These are phyloP conservation scores for Tirmania nivea DNA, from an alignment of 495 filamentous ascomycete genomes.

Conservation along the genomic window DNA sequence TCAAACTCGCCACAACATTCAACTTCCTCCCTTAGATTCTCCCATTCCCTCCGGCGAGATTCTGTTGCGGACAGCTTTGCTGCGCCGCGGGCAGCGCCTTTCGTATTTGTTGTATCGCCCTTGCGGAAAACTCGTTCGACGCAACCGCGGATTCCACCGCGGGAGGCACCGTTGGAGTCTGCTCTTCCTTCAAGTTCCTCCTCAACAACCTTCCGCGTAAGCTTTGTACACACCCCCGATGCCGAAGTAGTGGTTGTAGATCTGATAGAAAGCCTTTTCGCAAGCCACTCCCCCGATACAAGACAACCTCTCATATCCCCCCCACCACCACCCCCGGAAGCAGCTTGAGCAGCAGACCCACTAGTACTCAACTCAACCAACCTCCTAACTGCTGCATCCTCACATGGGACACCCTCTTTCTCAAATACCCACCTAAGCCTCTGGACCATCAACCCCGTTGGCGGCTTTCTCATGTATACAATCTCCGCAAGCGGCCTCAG, in stretches of 20 bases:
- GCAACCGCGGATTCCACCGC: conserved; percentile 61
- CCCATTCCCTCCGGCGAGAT: not conserved
- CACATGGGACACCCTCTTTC: conserved; percentile 64
- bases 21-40: conserved; percentile 65
- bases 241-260: conserved; percentile 26
- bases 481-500: conserved; percentile 71
- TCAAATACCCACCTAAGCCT: conserved; percentile 65
- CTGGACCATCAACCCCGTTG: conserved; percentile 62
- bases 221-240: conserved; percentile 13
- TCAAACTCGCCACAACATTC: conserved; percentile 78
- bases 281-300: conserved; percentile 90
- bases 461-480: conserved; percentile 76
- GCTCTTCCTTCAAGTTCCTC: conserved; percentile 56
- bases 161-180: conserved; percentile 36
- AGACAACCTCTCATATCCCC: conserved; percentile 84
- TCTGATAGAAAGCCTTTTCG: conserved; percentile 36
- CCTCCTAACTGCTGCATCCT: conserved; percentile 67
- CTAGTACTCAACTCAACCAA: conserved; percentile 49
- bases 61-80: not conserved
- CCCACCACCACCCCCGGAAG: conserved; percentile 27
- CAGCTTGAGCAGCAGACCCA: conserved; percentile 2
- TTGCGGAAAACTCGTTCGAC: conserved; percentile 70
- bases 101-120: conserved; percentile 43
- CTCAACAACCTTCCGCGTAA: conserved; percentile 74
- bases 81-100: not conserved